These are phyloP conservation scores for Hydnum rufescens DNA, from an alignment of 768 basidiomycete genomes.

Conservation along the genomic window DNA sequence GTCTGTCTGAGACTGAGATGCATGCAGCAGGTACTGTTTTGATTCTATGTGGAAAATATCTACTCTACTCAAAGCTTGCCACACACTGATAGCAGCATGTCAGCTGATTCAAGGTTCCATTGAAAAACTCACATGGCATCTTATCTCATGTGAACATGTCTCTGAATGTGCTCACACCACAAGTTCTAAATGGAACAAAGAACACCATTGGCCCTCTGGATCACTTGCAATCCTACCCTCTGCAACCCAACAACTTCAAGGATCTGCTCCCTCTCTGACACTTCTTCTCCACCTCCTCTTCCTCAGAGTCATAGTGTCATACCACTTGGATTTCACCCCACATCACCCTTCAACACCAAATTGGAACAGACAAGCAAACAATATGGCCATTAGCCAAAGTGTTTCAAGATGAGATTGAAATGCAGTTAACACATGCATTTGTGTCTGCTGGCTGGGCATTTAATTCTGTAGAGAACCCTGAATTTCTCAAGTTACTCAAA, in stretches of 20 bases:
- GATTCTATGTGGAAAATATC: too few relatives aligned
- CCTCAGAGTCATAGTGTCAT: neutral
- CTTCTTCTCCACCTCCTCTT: neutral
- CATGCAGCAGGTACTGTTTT: too few relatives aligned
- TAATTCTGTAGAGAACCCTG: neutral
- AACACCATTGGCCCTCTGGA: neutral
- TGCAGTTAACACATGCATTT: neutral
- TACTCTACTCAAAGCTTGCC: too few relatives aligned
- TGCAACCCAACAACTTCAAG: neutral
- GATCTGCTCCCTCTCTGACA: neutral
- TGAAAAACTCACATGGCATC: neutral
- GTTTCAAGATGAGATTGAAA: neutral
- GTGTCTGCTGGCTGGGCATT: neutral
- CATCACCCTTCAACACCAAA: too few relatives aligned
- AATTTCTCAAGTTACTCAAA: neutral
- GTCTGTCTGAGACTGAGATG: neutral
- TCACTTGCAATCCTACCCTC: neutral
- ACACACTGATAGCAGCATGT: too few relatives aligned
- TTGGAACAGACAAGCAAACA: too few relatives aligned
- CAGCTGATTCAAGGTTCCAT: neutral
- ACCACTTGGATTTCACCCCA: neutral
- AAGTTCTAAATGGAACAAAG: neutral
- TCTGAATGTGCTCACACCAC: neutral
- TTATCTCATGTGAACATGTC: neutral
- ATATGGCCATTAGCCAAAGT: too few relatives aligned